phyloP scores from a whole-genome alignment of 495 filamentous ascomycete genomes.

The Rusavskia elegans region DNA sequence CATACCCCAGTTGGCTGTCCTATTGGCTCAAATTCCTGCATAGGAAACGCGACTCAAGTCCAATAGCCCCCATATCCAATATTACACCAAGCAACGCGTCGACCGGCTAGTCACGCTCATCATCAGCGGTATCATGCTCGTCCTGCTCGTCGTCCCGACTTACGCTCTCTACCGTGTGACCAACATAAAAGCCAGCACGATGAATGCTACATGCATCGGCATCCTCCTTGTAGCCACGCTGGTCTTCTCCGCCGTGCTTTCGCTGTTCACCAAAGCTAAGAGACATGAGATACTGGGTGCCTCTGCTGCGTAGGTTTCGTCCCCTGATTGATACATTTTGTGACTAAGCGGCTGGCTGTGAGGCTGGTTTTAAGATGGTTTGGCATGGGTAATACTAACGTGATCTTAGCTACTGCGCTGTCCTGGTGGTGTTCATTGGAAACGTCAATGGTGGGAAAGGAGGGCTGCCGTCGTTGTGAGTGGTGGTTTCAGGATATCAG shows the following conservation, averaged over 20 bases:
- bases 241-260: conserved; percentile 1
- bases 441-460: too few species aligned
- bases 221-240: conserved; percentile 4
- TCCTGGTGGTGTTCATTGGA: too few species aligned
- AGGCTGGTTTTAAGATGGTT: too few species aligned
- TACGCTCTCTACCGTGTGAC: conserved; percentile 10
- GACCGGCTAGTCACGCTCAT: conserved; percentile 6
- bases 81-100: conserved; percentile 3
- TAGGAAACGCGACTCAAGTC: too few species aligned
- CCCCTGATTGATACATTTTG: not conserved
- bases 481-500: too few species aligned
- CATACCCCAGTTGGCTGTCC: too few species aligned
- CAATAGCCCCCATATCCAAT: too few species aligned
- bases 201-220: not conserved
- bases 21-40: too few species aligned
- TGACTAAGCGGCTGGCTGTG: too few species aligned
- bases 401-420: too few species aligned
- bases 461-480: too few species aligned
- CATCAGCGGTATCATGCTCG: conserved; percentile 12
- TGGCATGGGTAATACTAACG: too few species aligned
- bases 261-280: conserved; percentile 3
- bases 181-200: not conserved
- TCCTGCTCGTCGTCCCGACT: conserved; percentile 13
- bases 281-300: conserved; percentile 3
- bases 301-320: conserved; percentile 7